These are phyloP conservation scores for Mimosa bimucronata DNA, from an alignment of 306 rosid species.

Conservation along the genomic window DNA sequence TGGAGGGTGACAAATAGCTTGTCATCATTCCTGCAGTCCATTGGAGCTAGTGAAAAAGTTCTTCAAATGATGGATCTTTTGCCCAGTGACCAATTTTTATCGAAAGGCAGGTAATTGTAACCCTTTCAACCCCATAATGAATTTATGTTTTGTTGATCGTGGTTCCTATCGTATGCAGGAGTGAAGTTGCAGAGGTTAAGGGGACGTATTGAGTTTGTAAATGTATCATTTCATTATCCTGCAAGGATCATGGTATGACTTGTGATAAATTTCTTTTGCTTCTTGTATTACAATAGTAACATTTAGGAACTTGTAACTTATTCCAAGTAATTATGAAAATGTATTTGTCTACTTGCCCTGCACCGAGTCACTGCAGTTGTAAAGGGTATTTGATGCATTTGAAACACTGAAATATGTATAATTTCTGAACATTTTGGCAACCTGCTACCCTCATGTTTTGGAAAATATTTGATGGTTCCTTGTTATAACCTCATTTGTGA, in stretches of 20 bases:
- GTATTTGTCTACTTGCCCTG: not conserved
- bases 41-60: conserved; percentile 77
- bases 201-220: conserved; percentile 68
- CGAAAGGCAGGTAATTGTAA: conserved; percentile 56
- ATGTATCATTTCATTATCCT: conserved; percentile 74
- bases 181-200: conserved; percentile 57
- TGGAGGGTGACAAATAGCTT: conserved; percentile 78
- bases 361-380: not conserved
- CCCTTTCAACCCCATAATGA: not conserved
- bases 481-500: not conserved
- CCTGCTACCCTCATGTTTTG: not conserved
- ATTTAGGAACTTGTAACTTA: conserved; percentile 5
- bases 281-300: conserved; percentile 18
- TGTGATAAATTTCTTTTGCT: conserved; percentile 16
- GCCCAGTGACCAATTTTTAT: conserved; percentile 65
- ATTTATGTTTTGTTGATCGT: conserved; percentile 30
- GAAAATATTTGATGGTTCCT: not conserved
- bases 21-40: conserved; percentile 76
- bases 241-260: conserved; percentile 52
- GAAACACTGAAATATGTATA: not conserved
- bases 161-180: conserved; percentile 52
- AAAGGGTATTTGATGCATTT: not conserved
- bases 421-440: not conserved
- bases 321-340: not conserved
- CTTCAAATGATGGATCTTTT: conserved; percentile 61